phyloP scores from a whole-genome alignment of 345 rosid genomes.

The Brassica carinata region DNA sequence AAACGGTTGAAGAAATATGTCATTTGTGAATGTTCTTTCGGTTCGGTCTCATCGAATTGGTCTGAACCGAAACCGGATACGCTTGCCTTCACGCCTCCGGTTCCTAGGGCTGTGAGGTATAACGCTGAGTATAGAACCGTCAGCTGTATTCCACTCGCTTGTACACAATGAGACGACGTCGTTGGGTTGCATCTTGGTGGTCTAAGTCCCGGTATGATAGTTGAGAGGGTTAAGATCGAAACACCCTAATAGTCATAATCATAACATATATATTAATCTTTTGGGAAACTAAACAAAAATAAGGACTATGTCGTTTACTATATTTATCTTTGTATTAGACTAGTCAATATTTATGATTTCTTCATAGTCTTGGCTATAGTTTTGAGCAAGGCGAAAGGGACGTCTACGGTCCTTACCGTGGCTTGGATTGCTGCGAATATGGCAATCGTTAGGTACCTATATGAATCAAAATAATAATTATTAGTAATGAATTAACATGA shows the following conservation, averaged over 20 bases:
- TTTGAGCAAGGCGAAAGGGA: slow-evolving; percentile 17
- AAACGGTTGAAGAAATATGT: slow-evolving; percentile 84
- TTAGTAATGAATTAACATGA: not conserved
- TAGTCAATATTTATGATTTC: slow-evolving; percentile 5
- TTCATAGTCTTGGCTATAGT: slow-evolving; percentile 24
- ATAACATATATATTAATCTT: slow-evolving; percentile 1
- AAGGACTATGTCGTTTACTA: slow-evolving; percentile 15
- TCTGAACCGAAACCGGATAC: slow-evolving; percentile 97
- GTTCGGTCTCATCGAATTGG: slow-evolving; percentile 83
- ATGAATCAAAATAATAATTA: slow-evolving; percentile 13
- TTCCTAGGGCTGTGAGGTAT: slow-evolving; percentile 84
- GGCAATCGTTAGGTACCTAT: slow-evolving; percentile 83
- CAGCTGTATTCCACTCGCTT: slow-evolving; percentile 68
- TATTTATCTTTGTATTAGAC: not conserved
- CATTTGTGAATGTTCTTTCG: slow-evolving; percentile 66
- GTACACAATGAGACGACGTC: slow-evolving; percentile 49
- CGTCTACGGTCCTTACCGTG: slow-evolving; percentile 45
- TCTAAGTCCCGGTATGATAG: slow-evolving; percentile 70
- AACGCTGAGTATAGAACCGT: slow-evolving; percentile 68
- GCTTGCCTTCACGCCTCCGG: slow-evolving; percentile 95
- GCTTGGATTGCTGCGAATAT: slow-evolving; percentile 87
- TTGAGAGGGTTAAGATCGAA: slow-evolving; percentile 78
- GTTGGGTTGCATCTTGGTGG: slow-evolving; percentile 69
- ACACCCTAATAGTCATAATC: slow-evolving; percentile 59
- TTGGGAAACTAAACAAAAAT: not conserved